Evolutionary conservation across 1,284 basidiomycete species (phyloP).

Genomic region (Porogramme epimiltina): DNA sequence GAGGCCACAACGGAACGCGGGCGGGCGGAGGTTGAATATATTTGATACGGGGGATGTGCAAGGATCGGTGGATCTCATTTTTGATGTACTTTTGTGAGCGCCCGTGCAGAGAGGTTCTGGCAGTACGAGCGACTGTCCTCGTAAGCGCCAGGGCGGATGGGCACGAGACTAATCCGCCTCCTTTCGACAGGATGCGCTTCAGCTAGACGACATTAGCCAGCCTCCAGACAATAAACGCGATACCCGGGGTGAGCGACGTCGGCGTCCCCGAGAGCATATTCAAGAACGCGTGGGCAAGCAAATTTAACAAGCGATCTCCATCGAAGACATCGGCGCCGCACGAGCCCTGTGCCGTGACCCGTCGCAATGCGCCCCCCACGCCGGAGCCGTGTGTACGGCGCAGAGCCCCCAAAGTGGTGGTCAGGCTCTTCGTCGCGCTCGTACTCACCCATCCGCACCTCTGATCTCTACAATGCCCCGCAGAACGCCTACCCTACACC

Average conservation of each 20-base stretch:
- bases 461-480: slow-evolving; percentile 7
- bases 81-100: too few species aligned
- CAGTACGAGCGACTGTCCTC: too few species aligned
- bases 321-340: slow-evolving; percentile 28
- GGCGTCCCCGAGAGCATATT: slow-evolving; percentile 75
- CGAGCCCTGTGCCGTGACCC: slow-evolving; percentile 33
- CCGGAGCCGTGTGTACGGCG: slow-evolving; percentile 21
- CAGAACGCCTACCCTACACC: slow-evolving; percentile 18
- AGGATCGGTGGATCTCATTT: too few species aligned
- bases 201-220: slow-evolving; percentile 71
- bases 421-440: slow-evolving; percentile 13
- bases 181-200: too few species aligned
- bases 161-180: too few species aligned
- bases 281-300: slow-evolving; percentile 70
- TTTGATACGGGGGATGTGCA: too few species aligned
- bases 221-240: slow-evolving; percentile 65
- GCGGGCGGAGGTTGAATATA: too few species aligned
- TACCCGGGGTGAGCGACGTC: slow-evolving; percentile 63
- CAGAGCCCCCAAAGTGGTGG: slow-evolving; percentile 20
- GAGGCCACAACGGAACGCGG: too few species aligned
- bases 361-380: slow-evolving; percentile 19
- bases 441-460: slow-evolving; percentile 7
- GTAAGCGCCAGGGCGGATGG: too few species aligned
- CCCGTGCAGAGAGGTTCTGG: too few species aligned
- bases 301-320: slow-evolving; percentile 41